Conservation (phyloP, 306 rosid genomes). For the Rosa rugosa region DNA sequence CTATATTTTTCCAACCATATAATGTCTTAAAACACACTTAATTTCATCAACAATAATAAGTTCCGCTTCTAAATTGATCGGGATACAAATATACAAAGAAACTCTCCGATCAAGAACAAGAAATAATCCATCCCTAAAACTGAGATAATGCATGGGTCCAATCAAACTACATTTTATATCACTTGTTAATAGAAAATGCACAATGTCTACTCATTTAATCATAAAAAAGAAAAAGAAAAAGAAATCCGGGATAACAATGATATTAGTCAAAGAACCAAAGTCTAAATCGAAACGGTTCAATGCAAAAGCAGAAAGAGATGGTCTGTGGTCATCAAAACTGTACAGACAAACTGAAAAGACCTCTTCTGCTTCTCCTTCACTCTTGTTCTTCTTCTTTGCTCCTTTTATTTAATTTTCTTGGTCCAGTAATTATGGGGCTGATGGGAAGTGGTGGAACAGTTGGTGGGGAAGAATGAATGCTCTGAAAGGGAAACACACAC, state of each 20-base stretch:
- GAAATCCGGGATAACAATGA: background rate
- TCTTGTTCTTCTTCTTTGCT: slow-evolving; percentile 13
- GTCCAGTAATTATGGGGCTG: slow-evolving; percentile 32
- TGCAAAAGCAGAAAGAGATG: slow-evolving; percentile 10
- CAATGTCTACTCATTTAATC: background rate
- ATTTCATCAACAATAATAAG: too few relatives aligned
- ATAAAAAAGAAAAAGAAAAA: background rate
- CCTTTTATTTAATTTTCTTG: slow-evolving; percentile 17
- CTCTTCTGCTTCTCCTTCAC: slow-evolving; percentile 5
- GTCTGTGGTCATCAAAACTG: slow-evolving; percentile 17
- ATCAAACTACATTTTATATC: background rate
- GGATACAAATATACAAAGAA: too few relatives aligned
- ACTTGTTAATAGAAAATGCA: background rate
- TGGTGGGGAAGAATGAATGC: slow-evolving; percentile 84
- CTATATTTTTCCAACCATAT: too few relatives aligned
- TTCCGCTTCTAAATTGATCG: too few relatives aligned
- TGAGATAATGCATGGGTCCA: background rate
- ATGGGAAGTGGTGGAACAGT: slow-evolving; percentile 42
- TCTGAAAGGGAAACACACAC: slow-evolving; percentile 36
- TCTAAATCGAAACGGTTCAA: slow-evolving; percentile 45
- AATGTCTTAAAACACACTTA: too few relatives aligned
- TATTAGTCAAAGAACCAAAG: slow-evolving; percentile 28
- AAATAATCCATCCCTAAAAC: background rate
- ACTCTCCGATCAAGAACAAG: too few relatives aligned
- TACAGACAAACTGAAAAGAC: slow-evolving; percentile 37